Conservation (phyloP, 345 rosid genomes). For the Physaria fendleri region DNA sequence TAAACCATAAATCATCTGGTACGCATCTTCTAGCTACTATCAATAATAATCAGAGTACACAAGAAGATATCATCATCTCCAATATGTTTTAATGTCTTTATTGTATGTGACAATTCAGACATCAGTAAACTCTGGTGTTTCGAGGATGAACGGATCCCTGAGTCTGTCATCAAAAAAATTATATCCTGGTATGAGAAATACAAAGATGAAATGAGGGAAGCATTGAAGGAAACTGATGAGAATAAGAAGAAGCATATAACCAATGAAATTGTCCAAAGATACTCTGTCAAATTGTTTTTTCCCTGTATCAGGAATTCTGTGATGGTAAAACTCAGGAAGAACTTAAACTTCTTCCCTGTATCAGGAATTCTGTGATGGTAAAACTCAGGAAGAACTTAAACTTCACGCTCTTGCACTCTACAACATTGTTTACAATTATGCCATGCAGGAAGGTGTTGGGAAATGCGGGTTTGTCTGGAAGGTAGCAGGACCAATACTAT, state of each 20-base stretch:
- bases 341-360: slow-evolving; percentile 1
- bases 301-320: slow-evolving; percentile 38
- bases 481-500: slow-evolving; percentile 59
- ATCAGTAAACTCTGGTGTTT: slow-evolving; percentile 49
- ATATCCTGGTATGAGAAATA: slow-evolving; percentile 26
- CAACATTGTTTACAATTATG: slow-evolving; percentile 37
- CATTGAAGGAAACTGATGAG: background rate
- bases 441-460: background rate
- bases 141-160: slow-evolving; percentile 16
- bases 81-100: background rate
- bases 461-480: slow-evolving; percentile 61
- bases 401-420: slow-evolving; percentile 53
- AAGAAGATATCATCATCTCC: background rate
- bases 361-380: slow-evolving; percentile 52
- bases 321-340: slow-evolving; percentile 41
- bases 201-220: slow-evolving; percentile 42
- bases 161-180: slow-evolving; percentile 30
- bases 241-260: slow-evolving; percentile 20
- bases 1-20: slow-evolving; percentile 31
- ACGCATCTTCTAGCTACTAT: background rate
- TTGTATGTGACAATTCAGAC: slow-evolving; percentile 27
- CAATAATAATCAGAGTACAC: background rate
- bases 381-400: slow-evolving; percentile 40
- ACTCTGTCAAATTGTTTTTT: slow-evolving; percentile 1
- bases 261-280: slow-evolving; percentile 33